Conservation (phyloP, 225 moss, liverwort and hornwort genomes). For the Takakia lepidozioides region DNA sequence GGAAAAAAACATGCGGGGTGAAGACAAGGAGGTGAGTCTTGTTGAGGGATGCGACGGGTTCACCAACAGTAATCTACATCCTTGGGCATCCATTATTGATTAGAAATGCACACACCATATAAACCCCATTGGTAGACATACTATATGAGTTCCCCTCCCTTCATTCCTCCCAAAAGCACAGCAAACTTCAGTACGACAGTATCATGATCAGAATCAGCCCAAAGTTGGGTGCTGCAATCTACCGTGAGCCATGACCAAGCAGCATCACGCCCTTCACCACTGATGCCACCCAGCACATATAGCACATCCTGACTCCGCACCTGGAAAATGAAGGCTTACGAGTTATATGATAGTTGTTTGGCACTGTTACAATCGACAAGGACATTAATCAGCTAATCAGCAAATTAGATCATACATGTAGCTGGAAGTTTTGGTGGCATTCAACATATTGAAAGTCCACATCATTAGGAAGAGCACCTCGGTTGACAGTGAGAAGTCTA, state of each 20-base stretch:
- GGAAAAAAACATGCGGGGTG: too few species aligned
- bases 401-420: too few species aligned
- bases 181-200: too few species aligned
- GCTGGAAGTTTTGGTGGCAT: too few species aligned
- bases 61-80: background rate
- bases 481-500: conserved; percentile 53
- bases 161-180: too few species aligned
- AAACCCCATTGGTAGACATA: background rate
- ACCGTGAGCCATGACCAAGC: conserved; percentile 71
- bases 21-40: too few species aligned
- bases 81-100: background rate
- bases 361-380: too few species aligned
- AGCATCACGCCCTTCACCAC: conserved; percentile 69
- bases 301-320: conserved; percentile 69
- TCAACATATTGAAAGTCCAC: too few species aligned
- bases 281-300: conserved; percentile 59
- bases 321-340: too few species aligned
- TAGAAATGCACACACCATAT: background rate
- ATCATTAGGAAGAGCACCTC: conserved; percentile 58
- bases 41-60: too few species aligned
- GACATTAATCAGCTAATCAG: too few species aligned
- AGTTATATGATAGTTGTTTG: too few species aligned
- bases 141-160: background rate
- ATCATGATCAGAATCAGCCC: background rate
- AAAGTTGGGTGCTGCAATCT: conserved; percentile 7